A percentile compares a stretch with the other conserved stretches of the same genome.
Evolutionary conservation across 2,329 filamentous ascomycete species (phyloP).

Genomic region (Kalaharituber pfeilii): DNA sequence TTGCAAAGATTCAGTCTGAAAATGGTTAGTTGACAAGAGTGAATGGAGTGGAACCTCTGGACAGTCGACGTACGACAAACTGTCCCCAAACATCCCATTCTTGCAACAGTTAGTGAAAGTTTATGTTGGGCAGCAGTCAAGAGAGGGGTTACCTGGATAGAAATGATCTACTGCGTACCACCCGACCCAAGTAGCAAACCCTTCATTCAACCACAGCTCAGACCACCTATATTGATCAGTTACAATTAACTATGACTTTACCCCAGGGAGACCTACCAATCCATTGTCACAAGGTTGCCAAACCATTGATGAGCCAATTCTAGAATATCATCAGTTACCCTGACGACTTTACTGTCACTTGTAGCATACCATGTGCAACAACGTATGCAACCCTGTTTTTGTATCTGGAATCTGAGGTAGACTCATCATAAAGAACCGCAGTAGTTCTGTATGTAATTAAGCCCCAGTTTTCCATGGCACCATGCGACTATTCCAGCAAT

Average conservation of each 20-base stretch:
- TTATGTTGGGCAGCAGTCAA: constrained; percentile 1
- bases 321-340: constrained; percentile 6
- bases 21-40: constrained; percentile 25
- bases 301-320: constrained; percentile 96
- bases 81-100: constrained; percentile 98
- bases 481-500: constrained; percentile 15
- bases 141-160: constrained; percentile 44
- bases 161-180: constrained; percentile 85
- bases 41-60: constrained; percentile 34
- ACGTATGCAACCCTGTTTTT: constrained; percentile 93
- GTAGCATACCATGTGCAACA: constrained; percentile 54
- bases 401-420: constrained; percentile 74
- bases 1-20: constrained; percentile 73
- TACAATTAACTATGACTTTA: no score
- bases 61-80: constrained; percentile 54
- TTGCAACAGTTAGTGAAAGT: constrained; percentile 20
- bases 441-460: constrained; percentile 92
- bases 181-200: constrained; percentile 95
- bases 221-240: constrained; percentile 39
- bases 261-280: constrained; percentile 42
- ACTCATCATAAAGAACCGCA: constrained; percentile 87
- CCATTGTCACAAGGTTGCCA: constrained; percentile 87
- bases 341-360: background rate
- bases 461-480: constrained; percentile 66
- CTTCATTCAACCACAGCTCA: constrained; percentile 86